Conservation (phyloP, 1,284 basidiomycete genomes). For the Microbotryum intermedium region DNA sequence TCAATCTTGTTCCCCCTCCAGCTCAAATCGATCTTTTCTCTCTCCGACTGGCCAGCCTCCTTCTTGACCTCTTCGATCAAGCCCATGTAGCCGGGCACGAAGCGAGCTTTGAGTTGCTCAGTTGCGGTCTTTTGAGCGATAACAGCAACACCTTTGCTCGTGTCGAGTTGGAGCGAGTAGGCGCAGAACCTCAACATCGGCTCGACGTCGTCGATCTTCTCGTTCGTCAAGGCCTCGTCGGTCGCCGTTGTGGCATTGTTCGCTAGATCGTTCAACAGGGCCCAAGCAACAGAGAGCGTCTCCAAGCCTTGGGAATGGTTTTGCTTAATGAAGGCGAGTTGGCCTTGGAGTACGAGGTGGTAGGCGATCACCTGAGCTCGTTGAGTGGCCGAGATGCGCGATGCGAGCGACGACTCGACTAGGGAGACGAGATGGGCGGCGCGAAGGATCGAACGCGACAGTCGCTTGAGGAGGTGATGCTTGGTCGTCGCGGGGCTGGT, state of each 20-base stretch:
- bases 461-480: constrained; percentile 27
- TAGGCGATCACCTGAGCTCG: constrained; percentile 41
- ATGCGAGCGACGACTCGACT: constrained; percentile 7
- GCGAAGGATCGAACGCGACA: constrained; percentile 21
- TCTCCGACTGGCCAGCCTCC: constrained; percentile 41
- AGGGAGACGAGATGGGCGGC: constrained; percentile 18
- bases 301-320: constrained; percentile 71
- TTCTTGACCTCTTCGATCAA: constrained; percentile 50
- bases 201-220: constrained; percentile 77
- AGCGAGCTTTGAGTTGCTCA: constrained; percentile 50
- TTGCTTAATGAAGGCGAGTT: constrained; percentile 46
- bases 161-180: constrained; percentile 56
- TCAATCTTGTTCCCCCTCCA: constrained; percentile 82
- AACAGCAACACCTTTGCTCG: constrained; percentile 6
- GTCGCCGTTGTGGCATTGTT: constrained; percentile 63
- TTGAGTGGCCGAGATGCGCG: constrained; percentile 12
- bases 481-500: constrained; percentile 10
- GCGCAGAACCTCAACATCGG: constrained; percentile 88
- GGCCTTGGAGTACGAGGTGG: constrained; percentile 40
- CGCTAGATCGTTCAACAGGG: constrained; percentile 64
- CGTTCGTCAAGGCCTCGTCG: constrained; percentile 77
- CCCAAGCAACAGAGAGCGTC: constrained; percentile 67
- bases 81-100: constrained; percentile 55
- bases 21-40: constrained; percentile 45
- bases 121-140: constrained; percentile 7